These are phyloP conservation scores for Saccharomycopsis schoenii DNA, from an alignment of 805 yeast genomes.

Conservation along the genomic window DNA sequence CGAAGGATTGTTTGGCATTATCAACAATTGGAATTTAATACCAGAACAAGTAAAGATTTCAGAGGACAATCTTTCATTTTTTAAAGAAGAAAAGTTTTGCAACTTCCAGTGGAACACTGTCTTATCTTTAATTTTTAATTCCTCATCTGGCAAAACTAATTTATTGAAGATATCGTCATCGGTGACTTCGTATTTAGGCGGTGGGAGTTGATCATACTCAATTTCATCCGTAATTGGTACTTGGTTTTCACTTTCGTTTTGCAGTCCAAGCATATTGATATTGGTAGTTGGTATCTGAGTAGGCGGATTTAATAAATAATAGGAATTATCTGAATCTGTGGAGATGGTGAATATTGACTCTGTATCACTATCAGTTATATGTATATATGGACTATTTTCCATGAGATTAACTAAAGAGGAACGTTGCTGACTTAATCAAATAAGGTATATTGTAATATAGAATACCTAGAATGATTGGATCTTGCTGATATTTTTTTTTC, in stretches of 20 bases:
- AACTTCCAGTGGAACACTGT: constrained; percentile 34
- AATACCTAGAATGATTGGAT: no score
- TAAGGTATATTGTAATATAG: no score
- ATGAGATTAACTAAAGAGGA: background rate
- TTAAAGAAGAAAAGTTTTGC: constrained; percentile 23
- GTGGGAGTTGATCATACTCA: background rate
- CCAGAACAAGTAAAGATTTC: constrained; percentile 49
- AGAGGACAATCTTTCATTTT: constrained; percentile 26
- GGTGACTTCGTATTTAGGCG: background rate
- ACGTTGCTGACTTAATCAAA: no score
- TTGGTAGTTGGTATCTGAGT: background rate
- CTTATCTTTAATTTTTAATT: constrained; percentile 17
- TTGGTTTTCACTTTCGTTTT: background rate
- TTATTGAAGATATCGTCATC: background rate
- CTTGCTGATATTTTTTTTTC: no score
- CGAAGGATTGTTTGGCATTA: constrained; percentile 63
- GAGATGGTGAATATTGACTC: background rate
- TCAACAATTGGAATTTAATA: constrained; percentile 55
- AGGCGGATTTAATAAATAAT: background rate
- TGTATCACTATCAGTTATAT: background rate
- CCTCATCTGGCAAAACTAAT: background rate
- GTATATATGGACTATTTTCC: background rate
- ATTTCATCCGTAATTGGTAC: background rate
- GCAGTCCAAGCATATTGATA: background rate
- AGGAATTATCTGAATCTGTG: background rate